These are phyloP conservation scores for Phaffia rhodozyma DNA, from an alignment of 1,284 basidiomycete species.

Conservation along the genomic window DNA sequence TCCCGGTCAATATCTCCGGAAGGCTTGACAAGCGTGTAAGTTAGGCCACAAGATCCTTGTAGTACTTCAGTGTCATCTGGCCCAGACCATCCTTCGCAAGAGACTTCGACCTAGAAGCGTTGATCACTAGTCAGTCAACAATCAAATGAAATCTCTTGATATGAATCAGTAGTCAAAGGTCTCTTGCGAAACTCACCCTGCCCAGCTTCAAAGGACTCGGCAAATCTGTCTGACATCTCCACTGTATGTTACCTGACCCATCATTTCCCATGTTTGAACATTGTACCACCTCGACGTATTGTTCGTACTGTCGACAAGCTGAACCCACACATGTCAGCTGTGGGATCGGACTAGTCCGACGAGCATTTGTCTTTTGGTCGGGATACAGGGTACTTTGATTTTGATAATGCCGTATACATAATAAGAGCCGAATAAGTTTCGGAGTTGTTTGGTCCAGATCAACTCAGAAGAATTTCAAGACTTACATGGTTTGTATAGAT, in stretches of 20 bases:
- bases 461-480: not conserved
- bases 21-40: constrained; percentile 5
- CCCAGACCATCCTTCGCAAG: constrained; percentile 12
- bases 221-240: constrained; percentile 10
- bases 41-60: constrained; percentile 14
- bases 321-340: constrained; percentile 7
- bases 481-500: constrained; percentile 11
- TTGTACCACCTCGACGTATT: constrained; percentile 9
- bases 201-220: constrained; percentile 2
- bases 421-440: not conserved
- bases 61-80: constrained; percentile 8
- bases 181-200: not conserved
- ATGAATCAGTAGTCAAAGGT: no score
- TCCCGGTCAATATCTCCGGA: not conserved
- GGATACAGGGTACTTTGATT: constrained; percentile 2
- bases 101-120: constrained; percentile 8
- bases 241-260: constrained; percentile 12
- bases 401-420: not conserved
- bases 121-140: not conserved
- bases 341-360: constrained; percentile 5
- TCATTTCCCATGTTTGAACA: constrained; percentile 11
- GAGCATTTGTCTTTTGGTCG: not conserved
- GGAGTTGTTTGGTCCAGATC: not conserved
- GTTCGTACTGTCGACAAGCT: constrained; percentile 1
- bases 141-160: not conserved